Conservation (phyloP, 768 basidiomycete genomes). For the Rhodotorula toruloides region DNA sequence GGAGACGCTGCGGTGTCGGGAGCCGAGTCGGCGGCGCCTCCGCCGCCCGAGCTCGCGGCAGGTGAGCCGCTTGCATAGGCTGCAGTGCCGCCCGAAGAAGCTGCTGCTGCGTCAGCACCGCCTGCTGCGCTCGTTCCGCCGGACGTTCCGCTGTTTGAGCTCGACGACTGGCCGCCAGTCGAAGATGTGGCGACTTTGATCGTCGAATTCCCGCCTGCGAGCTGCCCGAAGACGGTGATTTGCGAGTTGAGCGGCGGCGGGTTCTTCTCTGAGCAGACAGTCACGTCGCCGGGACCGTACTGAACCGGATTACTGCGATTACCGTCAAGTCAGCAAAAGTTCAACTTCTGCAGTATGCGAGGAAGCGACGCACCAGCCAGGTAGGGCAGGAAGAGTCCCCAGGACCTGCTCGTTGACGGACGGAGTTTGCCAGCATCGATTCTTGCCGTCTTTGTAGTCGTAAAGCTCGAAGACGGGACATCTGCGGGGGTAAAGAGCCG, state of each 20-base stretch:
- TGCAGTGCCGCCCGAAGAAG: neutral
- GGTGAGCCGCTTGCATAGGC: neutral
- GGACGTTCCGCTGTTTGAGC: no score
- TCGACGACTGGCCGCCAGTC: neutral
- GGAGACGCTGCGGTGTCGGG: neutral
- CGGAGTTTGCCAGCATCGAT: neutral
- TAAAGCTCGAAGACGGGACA: slow-evolving; percentile 20
- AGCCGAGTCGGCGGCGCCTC: neutral
- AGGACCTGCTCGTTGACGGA: slow-evolving; percentile 5
- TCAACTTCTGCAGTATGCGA: no score
- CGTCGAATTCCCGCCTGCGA: neutral
- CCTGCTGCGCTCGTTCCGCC: neutral
- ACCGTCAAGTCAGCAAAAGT: neutral
- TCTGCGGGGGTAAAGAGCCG: neutral
- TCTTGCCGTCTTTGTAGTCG: neutral
- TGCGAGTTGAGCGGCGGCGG: neutral
- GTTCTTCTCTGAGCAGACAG: slow-evolving; percentile 17
- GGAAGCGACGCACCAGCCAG: slow-evolving; percentile 9
- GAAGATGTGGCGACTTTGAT: neutral
- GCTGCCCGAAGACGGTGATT: neutral
- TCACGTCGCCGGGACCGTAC: slow-evolving; percentile 22
- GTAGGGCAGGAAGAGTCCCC: slow-evolving; percentile 16
- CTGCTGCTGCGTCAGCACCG: neutral
- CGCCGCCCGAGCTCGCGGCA: neutral
- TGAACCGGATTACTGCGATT: neutral